A percentile compares a stretch with the other conserved stretches of the same genome.
phyloP scores from a whole-genome alignment of 208 protist genomes.

The Trypanosoma scelopori region DNA sequence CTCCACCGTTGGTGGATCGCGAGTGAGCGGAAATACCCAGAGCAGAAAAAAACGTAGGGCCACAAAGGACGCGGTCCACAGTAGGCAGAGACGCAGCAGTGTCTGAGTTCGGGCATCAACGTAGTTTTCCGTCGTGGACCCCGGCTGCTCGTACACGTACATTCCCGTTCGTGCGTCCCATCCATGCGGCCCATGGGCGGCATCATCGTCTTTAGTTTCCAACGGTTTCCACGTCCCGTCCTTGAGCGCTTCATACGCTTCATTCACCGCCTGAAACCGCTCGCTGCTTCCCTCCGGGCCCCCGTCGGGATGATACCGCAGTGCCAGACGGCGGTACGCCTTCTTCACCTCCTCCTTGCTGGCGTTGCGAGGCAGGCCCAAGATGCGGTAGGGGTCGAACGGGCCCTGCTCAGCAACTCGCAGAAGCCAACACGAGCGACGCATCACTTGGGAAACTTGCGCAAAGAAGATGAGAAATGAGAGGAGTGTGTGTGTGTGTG shows the following conservation, averaged over 20 bases:
- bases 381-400: slow-evolving; percentile 84
- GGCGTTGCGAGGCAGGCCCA: slow-evolving; percentile 54
- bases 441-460: slow-evolving; percentile 29
- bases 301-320: slow-evolving; percentile 77
- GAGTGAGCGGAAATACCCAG: slow-evolving; percentile 29
- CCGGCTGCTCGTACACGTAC: slow-evolving; percentile 83
- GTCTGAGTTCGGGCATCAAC: slow-evolving; percentile 54
- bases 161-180: slow-evolving; percentile 61
- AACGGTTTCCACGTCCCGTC: slow-evolving; percentile 44
- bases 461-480: slow-evolving; percentile 17
- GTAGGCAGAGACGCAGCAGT: slow-evolving; percentile 49
- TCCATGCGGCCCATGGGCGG: slow-evolving; percentile 21
- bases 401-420: slow-evolving; percentile 49
- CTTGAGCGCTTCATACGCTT: slow-evolving; percentile 79
- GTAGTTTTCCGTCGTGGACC: slow-evolving; percentile 75
- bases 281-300: slow-evolving; percentile 66
- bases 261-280: slow-evolving; percentile 77
- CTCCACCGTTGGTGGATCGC: slow-evolving; percentile 24
- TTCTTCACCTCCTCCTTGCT: slow-evolving; percentile 69
- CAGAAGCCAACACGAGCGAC: slow-evolving; percentile 29
- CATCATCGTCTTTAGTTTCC: neutral
- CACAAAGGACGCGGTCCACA: slow-evolving; percentile 60
- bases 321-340: slow-evolving; percentile 68
- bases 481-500: no score
- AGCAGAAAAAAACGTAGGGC: slow-evolving; percentile 51